Evolutionary conservation across 2,329 filamentous ascomycete genomes (phyloP).

Genomic region (Fusarium continuum): DNA sequence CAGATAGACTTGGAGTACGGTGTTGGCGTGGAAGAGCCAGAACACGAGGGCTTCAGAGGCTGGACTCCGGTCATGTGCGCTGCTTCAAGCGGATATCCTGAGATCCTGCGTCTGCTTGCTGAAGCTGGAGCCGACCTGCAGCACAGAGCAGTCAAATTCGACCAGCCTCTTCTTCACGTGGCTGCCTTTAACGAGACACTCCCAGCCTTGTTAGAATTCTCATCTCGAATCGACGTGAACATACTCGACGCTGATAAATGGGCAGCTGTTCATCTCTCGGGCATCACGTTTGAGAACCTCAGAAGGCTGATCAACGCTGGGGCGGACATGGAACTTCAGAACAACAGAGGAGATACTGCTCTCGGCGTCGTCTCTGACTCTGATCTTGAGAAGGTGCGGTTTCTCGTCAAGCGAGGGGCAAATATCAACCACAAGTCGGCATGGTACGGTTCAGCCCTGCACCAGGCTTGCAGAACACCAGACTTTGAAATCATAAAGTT

Average conservation of each 20-base stretch:
- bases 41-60: not conserved
- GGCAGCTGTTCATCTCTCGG: not conserved
- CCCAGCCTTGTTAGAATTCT: not conserved
- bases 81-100: accelerated
- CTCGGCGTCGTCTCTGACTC: not conserved
- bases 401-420: not conserved
- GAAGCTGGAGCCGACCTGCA: conserved; percentile 4
- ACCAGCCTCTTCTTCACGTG: not conserved
- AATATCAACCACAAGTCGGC: not conserved
- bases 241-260: accelerated
- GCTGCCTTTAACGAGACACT: not conserved
- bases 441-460: not conserved
- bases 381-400: not conserved
- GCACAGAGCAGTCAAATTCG: not conserved
- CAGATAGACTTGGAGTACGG: not conserved
- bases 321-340: not conserved
- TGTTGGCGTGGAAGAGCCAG: accelerated
- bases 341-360: not conserved
- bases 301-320: not conserved
- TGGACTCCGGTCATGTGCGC: not conserved
- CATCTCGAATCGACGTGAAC: not conserved
- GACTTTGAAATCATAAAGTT: not conserved
- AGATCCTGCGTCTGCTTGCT: not conserved
- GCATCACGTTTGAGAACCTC: accelerated
- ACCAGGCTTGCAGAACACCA: not conserved